Base-by-base conservation (phyloP, 2,329 filamentous ascomycete genomes). In the Diaporthe nobilis region DNA sequence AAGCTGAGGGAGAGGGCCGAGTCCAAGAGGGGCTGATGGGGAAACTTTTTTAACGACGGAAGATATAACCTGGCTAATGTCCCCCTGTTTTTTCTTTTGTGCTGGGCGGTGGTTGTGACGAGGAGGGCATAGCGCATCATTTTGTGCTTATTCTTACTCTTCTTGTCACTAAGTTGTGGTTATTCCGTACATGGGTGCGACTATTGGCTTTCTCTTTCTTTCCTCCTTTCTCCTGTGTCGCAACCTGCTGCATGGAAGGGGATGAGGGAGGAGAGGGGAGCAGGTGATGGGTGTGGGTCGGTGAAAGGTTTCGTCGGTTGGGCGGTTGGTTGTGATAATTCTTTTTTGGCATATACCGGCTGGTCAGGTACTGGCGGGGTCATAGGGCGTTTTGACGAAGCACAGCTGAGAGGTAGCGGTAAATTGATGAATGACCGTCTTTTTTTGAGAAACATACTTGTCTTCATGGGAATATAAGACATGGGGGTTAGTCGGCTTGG, bases 1-100 rank as follows among this genome's bases (percentile, higher is more conserved):
- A 96, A 95, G 85, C 92, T 98, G 83, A 88, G 90, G 77, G 90
- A 89, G 82, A 90, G 75, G 73, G 73, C 63, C 17, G 67, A 67
- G 65, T 58, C 37, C 13, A 68, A 65, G 75, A 74, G 63, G 57
- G 67, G 31, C 12, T 70, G 51, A 65, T n/a, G 12, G 55, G 39
- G 42, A 15, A 8, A 6, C 4, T 31, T 61, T 42, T 9, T 25
- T 57, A 6, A 57, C 53, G 53, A 53, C 25, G 51, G 5, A 44
- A 28, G 37, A 34, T 12, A 34, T 34, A 58, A 25, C 15, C 8
- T 31, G 39, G 39, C 9, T 31, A 20, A 28, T 10, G 15, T 60
- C 34, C 34, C 10, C 0, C 20, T 28, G 3, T 49, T 15, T 65
- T 34, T 2, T 15, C 28, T 13, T 65, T 65, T 65, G 61, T 49